phyloP scores from a whole-genome alignment of 768 basidiomycete genomes.

The Ramaria rubella region DNA sequence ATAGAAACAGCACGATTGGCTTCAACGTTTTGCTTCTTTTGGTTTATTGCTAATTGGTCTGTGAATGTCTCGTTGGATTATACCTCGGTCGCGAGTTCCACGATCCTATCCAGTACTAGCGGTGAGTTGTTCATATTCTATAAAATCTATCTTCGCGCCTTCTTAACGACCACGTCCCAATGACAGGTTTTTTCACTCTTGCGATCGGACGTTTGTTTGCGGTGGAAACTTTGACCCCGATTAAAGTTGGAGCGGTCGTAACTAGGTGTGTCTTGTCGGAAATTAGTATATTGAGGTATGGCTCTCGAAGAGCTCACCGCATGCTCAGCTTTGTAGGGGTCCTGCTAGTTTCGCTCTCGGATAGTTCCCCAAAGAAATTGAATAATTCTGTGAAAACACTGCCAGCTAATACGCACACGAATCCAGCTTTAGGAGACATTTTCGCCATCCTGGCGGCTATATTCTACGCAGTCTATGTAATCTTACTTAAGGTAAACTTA shows the following conservation, averaged over 20 bases:
- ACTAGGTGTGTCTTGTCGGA: slow-evolving; percentile 51
- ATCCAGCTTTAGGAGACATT: slow-evolving; percentile 65
- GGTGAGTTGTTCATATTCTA: slow-evolving; percentile 38
- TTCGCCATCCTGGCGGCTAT: slow-evolving; percentile 83
- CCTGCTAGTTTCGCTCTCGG: slow-evolving; percentile 81
- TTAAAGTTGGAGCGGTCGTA: slow-evolving; percentile 72
- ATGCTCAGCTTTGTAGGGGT: slow-evolving; percentile 69
- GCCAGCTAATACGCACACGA: slow-evolving; percentile 21
- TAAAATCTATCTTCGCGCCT: neutral
- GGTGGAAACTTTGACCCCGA: slow-evolving; percentile 68
- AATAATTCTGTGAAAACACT: slow-evolving; percentile 13
- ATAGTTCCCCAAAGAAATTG: slow-evolving; percentile 41
- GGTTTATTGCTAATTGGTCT: slow-evolving; percentile 94
- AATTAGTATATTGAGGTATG: neutral
- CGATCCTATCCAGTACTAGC: slow-evolving; percentile 83
- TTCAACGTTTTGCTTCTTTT: slow-evolving; percentile 74
- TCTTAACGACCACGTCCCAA: neutral
- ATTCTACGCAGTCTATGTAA: slow-evolving; percentile 85
- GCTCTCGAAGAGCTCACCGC: neutral
- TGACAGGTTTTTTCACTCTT: slow-evolving; percentile 86
- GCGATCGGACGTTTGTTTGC: slow-evolving; percentile 73
- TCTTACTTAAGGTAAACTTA: slow-evolving; percentile 61
- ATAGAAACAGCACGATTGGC: slow-evolving; percentile 76
- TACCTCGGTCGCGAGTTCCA: slow-evolving; percentile 92
- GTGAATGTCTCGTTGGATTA: slow-evolving; percentile 77